Evolutionary conservation across 331 rosid species (phyloP).

Genomic region (Dryas integrifolia): DNA sequence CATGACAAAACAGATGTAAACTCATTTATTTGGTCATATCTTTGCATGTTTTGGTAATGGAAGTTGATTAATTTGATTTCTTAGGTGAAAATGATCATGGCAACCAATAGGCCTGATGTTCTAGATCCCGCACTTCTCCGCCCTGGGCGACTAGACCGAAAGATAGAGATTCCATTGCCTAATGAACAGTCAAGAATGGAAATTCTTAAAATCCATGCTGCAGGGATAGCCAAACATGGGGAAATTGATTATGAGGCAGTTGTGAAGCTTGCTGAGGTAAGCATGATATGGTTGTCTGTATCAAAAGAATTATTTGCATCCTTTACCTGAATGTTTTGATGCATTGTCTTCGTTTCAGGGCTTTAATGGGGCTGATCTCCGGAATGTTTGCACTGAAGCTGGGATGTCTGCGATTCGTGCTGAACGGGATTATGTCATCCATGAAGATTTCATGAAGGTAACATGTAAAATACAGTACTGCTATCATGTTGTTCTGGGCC

Average conservation of each 20-base stretch:
- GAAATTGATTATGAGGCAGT: constrained; percentile 98
- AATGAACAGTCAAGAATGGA: constrained; percentile 95
- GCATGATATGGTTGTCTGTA: constrained; percentile 20
- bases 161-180: constrained; percentile 96
- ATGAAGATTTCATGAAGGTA: constrained; percentile 98
- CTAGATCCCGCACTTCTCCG: constrained; percentile 99
- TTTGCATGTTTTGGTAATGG: constrained; percentile 1
- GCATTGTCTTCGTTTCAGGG: constrained; percentile 51
- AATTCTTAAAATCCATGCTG: constrained; percentile 97
- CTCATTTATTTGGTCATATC: background rate
- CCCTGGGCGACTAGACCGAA: constrained; percentile 92
- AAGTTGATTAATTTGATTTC: constrained; percentile 15
- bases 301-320: constrained; percentile 5
- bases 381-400: constrained; percentile 97
- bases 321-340: constrained; percentile 19
- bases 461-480: background rate
- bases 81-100: constrained; percentile 98
- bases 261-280: constrained; percentile 95
- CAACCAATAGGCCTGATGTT: constrained; percentile 97
- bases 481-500: background rate
- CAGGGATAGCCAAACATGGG: constrained; percentile 94
- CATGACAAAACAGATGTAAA: background rate
- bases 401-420: constrained; percentile 98
- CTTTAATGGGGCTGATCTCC: constrained; percentile 92
- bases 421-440: constrained; percentile 92